Evolutionary conservation across 2,329 filamentous ascomycete species (phyloP), one percentile per base, ranked within the genome.

Genomic region (Sclerotinia trifoliorum): DNA sequence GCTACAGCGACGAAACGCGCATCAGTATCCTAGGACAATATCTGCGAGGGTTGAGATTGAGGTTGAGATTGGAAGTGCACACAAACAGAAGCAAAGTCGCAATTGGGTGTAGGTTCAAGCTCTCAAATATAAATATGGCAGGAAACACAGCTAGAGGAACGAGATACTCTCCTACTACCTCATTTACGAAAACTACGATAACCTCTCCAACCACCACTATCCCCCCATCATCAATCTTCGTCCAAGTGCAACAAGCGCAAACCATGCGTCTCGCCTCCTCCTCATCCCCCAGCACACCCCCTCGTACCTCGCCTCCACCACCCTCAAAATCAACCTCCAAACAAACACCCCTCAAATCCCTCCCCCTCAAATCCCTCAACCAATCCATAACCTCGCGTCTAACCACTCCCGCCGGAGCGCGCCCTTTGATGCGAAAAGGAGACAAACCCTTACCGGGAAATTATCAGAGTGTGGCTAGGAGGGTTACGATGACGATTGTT

Each of bases 401-500:
- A 52, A 69, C 72, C 3, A 70, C 65, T n/a, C 68, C 73, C 8
- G 71, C 73, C 2, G 76, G 76, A 1, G 76, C 75, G 29, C 68
- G 74, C 26, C 72, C 73, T 21, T 71, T 66, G 26, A 29, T 68
- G 11, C 55, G 57, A 13, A 6, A 7, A 5, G 60, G 58, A 8
- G 44, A 44, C 3, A 44, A 39, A 24, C 68, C 71, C 1, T 63
- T 77, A 56, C 75, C 76, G 1, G 68, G 66, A 32, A 74, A 74
- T 63, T 78, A 78, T 57, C 75, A 75, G 39, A 46, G 64, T 3
- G 72, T 72, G 11, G 74, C 76, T 21, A 74, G 75, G 67, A 77
- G 72, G 62, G 70, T 77, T 24, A 77, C 75, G 6, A 73, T 72
- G 70, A 68, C 71, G 32, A 77, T 78, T 69, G 74, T 77, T 11